Conservation (phyloP, 2,329 filamentous ascomycete genomes). For the Ophiostoma tasmaniense region DNA sequence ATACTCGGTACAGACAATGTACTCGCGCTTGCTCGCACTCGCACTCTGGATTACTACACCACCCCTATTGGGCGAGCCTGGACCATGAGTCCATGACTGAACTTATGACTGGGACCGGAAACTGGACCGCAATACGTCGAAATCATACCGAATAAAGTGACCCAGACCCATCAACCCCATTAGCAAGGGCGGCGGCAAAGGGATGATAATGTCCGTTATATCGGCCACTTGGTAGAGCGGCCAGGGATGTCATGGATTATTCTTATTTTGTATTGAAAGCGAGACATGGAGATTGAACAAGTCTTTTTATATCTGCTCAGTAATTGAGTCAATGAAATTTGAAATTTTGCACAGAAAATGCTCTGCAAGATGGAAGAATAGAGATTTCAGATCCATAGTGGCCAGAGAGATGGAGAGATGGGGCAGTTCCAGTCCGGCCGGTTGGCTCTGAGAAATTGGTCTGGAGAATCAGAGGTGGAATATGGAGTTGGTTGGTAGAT, state of each 20-base stretch:
- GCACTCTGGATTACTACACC: too few relatives aligned
- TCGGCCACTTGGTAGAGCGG: neutral
- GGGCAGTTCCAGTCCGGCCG: neutral
- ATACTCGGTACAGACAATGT: too few relatives aligned
- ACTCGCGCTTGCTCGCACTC: too few relatives aligned
- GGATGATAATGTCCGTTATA: neutral
- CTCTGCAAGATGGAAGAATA: neutral
- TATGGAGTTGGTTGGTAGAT: neutral
- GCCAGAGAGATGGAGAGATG: neutral
- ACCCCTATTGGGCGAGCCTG: too few relatives aligned
- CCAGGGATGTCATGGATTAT: neutral
- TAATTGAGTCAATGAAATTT: neutral
- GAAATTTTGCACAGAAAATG: too few relatives aligned
- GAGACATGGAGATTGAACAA: neutral
- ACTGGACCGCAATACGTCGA: neutral
- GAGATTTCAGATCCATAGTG: neutral
- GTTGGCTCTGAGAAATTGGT: too few relatives aligned
- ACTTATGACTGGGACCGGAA: too few relatives aligned
- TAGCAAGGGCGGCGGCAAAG: neutral
- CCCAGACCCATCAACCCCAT: neutral
- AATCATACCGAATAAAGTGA: neutral
- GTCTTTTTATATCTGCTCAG: too few relatives aligned
- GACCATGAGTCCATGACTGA: too few relatives aligned
- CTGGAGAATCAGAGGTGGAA: too few relatives aligned
- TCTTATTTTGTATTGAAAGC: too few relatives aligned